Percentiles rank a stretch among this genome's conserved stretches.
Evolutionary conservation across 768 basidiomycete genomes (phyloP).

Genomic region (Pleurotus pulmonarius): DNA sequence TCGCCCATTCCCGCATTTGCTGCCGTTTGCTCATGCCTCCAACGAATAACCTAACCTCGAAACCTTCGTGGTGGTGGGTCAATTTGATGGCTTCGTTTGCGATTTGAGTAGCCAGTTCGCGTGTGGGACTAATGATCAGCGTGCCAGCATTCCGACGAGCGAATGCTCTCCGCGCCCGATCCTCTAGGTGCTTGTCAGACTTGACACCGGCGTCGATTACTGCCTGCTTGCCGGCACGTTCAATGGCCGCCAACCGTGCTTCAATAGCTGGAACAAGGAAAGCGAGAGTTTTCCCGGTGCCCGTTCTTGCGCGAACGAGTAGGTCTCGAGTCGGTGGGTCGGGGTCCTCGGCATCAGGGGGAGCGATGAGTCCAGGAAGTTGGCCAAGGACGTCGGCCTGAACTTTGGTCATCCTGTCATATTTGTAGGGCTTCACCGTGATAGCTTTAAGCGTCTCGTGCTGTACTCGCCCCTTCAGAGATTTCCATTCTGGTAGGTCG

Average conservation of each 20-base stretch:
- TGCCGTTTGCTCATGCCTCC: slow-evolving; percentile 66
- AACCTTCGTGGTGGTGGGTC: slow-evolving; percentile 52
- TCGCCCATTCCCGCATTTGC: slow-evolving; percentile 69
- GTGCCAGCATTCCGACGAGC: slow-evolving; percentile 56
- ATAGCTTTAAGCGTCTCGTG: slow-evolving; percentile 53
- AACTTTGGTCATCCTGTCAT: slow-evolving; percentile 74
- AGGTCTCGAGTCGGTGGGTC: slow-evolving; percentile 52
- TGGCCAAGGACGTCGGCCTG: slow-evolving; percentile 76
- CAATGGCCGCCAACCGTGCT: slow-evolving; percentile 60
- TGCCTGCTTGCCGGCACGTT: slow-evolving; percentile 36
- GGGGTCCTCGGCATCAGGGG: slow-evolving; percentile 35
- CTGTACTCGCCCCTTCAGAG: slow-evolving; percentile 36
- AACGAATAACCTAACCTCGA: slow-evolving; percentile 71
- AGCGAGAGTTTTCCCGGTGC: slow-evolving; percentile 86
- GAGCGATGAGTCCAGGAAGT: slow-evolving; percentile 64
- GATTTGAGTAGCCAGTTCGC: slow-evolving; percentile 88
- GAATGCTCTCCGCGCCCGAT: slow-evolving; percentile 30
- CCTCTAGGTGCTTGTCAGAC: slow-evolving; percentile 24
- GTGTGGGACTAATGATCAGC: slow-evolving; percentile 84
- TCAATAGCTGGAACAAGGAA: slow-evolving; percentile 89
- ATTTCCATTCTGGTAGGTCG: slow-evolving; percentile 26
- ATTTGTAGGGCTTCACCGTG: slow-evolving; percentile 58
- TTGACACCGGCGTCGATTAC: slow-evolving; percentile 37
- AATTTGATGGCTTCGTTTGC: slow-evolving; percentile 77
- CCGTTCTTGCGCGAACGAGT: slow-evolving; percentile 84